Percentiles rank a stretch among this genome's conserved stretches.
These are phyloP conservation scores for Boletus huronensis DNA, from an alignment of 768 basidiomycete species.

Conservation along the genomic window DNA sequence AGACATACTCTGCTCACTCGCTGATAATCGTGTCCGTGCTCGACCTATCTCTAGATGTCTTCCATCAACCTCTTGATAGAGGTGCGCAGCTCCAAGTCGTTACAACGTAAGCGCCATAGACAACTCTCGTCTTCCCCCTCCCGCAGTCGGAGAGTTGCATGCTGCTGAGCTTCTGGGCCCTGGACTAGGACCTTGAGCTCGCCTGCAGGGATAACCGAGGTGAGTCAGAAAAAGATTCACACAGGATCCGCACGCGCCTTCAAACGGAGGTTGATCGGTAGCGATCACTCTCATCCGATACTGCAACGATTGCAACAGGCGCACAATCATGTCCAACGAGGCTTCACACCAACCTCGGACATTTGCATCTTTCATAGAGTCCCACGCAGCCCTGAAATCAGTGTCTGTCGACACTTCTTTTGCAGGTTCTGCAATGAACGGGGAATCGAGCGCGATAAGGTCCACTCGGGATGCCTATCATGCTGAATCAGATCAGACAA, in stretches of 20 bases:
- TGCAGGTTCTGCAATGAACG: constrained; percentile 52
- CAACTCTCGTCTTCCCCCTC: constrained; percentile 68
- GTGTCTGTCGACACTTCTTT: constrained; percentile 15
- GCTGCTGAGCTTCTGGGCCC: constrained; percentile 16
- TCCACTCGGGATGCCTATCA: constrained; percentile 41
- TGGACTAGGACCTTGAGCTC: constrained; percentile 60
- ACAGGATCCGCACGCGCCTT: constrained; percentile 40
- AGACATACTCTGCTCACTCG: too few species aligned
- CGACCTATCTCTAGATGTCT: constrained; percentile 6
- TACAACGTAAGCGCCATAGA: constrained; percentile 65
- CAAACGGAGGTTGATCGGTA: constrained; percentile 54
- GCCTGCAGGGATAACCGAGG: constrained; percentile 37
- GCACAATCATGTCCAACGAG: constrained; percentile 51
- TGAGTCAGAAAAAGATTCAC: background rate
- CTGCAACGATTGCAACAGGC: constrained; percentile 49
- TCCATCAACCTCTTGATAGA: constrained; percentile 44
- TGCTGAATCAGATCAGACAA: constrained; percentile 11
- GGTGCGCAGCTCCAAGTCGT: constrained; percentile 40
- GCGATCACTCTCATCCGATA: constrained; percentile 48
- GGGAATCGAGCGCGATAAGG: constrained; percentile 73
- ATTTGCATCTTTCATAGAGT: constrained; percentile 41
- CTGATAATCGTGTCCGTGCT: background rate
- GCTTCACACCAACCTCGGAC: constrained; percentile 69
- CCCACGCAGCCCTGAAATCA: constrained; percentile 62
- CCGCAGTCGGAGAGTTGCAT: constrained; percentile 51